Percentiles rank a stretch among this genome's conserved stretches.
Conservation (phyloP, 2,329 filamentous ascomycete genomes). For the Elsinoe australis region DNA sequence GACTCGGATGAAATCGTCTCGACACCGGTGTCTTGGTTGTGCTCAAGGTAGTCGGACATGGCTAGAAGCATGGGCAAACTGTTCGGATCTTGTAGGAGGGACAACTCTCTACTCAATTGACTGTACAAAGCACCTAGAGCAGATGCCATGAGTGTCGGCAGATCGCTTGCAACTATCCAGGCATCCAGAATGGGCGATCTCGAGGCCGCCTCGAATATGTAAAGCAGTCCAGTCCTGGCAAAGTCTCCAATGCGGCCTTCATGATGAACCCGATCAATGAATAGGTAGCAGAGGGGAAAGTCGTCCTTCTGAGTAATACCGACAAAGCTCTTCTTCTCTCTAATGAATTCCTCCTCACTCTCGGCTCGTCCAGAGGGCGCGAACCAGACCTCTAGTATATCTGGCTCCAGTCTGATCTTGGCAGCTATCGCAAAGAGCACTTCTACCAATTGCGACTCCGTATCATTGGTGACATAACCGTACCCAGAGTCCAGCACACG, state of each 20-base stretch:
- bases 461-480: conserved; percentile 67
- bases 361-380: conserved; percentile 41
- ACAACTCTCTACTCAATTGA: conserved; percentile 67
- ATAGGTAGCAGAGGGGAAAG: conserved; percentile 89
- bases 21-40: conserved; percentile 60
- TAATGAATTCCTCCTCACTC: conserved; percentile 33
- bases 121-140: conserved; percentile 75
- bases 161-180: conserved; percentile 94
- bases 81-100: conserved; percentile 67
- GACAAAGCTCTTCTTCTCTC: conserved; percentile 62
- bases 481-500: conserved; percentile 67
- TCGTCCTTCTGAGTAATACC: conserved; percentile 81
- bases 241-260: conserved; percentile 94
- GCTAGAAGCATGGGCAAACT: conserved; percentile 75
- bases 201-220: conserved; percentile 90
- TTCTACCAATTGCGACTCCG: conserved; percentile 83
- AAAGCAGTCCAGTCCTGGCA: conserved; percentile 83
- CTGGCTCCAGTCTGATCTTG: conserved; percentile 84
- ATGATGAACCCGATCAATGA: conserved; percentile 94
- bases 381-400: conserved; percentile 88
- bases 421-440: conserved; percentile 92
- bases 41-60: conserved; percentile 79
- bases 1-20: conserved; percentile 65
- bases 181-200: conserved; percentile 75
- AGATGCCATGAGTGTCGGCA: conserved; percentile 95